Conservation (phyloP, 495 filamentous ascomycete species). For the Parathielavia appendiculata region DNA sequence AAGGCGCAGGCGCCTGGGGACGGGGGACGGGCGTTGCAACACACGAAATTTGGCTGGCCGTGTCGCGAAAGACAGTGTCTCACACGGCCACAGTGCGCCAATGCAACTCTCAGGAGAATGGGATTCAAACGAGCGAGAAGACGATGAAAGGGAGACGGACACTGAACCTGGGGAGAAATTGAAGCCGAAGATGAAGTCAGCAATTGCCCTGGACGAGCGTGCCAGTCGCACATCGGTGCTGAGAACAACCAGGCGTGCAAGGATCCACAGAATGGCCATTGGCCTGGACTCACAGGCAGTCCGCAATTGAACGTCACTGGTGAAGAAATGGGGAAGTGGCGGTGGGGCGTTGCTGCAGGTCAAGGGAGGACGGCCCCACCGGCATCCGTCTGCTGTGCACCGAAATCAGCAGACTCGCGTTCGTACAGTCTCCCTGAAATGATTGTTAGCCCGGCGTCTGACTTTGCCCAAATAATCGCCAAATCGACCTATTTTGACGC, state of each 20-base stretch:
- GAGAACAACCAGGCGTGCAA: constrained; percentile 1
- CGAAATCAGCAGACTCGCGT: too few relatives aligned
- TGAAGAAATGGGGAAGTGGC: constrained; percentile 8
- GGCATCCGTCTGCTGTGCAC: not conserved
- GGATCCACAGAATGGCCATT: not conserved
- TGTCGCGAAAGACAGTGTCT: constrained; percentile 8
- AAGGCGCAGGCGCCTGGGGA: not conserved
- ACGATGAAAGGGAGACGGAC: constrained; percentile 2
- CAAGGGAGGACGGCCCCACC: constrained; percentile 5
- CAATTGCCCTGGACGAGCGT: constrained; percentile 18
- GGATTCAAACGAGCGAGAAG: constrained; percentile 9
- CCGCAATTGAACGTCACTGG: not conserved
- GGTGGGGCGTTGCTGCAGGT: constrained; percentile 10
- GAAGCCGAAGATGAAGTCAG: constrained; percentile 34
- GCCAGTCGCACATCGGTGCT: constrained; percentile 5
- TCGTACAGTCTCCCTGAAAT: too few relatives aligned
- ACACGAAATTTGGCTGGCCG: not conserved
- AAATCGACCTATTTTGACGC: too few relatives aligned
- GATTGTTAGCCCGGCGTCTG: too few relatives aligned
- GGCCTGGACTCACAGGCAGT: not conserved
- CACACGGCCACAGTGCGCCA: not conserved
- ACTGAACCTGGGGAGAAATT: constrained; percentile 22
- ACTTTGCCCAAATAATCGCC: too few relatives aligned
- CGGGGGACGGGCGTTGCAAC: not conserved
- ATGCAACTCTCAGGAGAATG: constrained; percentile 9